phyloP scores from a whole-genome alignment of 768 basidiomycete genomes.

The Calvatia gigantea region DNA sequence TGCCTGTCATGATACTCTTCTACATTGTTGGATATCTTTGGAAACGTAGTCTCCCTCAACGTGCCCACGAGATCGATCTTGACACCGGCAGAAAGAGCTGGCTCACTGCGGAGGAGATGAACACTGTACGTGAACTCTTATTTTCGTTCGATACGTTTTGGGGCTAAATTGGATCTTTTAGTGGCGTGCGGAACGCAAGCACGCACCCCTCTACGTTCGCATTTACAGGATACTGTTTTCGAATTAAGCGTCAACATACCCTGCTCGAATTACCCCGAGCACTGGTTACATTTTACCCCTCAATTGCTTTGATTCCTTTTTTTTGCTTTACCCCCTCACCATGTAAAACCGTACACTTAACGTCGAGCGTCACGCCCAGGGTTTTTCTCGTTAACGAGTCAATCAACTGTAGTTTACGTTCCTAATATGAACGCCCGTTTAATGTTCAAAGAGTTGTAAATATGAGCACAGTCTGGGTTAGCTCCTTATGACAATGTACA shows the following conservation, averaged over 20 bases:
- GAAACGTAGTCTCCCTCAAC: constrained; percentile 37
- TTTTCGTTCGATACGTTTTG: neutral
- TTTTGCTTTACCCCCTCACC: too few species aligned
- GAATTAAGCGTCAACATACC: constrained; percentile 21
- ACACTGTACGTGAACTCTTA: constrained; percentile 23
- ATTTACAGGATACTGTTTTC: constrained; percentile 38
- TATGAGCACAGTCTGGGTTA: too few species aligned
- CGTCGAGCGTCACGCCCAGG: too few species aligned
- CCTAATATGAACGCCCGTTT: too few species aligned
- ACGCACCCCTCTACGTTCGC: constrained; percentile 34
- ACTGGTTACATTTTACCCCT: too few species aligned
- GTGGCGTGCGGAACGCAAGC: constrained; percentile 35
- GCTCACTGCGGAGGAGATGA: constrained; percentile 43
- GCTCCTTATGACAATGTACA: neutral
- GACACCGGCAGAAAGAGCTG: constrained; percentile 45
- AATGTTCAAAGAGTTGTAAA: too few species aligned
- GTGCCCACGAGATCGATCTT: constrained; percentile 37
- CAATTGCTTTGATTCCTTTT: too few species aligned
- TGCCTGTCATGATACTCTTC: constrained; percentile 38
- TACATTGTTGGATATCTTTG: constrained; percentile 34
- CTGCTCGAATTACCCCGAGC: too few species aligned
- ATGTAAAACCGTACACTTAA: too few species aligned
- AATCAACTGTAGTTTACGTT: neutral
- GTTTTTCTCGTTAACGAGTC: too few species aligned
- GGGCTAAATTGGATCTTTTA: constrained; percentile 10